phyloP scores from a whole-genome alignment of 495 filamentous ascomycete genomes.

The Trichoderma parareesei region DNA sequence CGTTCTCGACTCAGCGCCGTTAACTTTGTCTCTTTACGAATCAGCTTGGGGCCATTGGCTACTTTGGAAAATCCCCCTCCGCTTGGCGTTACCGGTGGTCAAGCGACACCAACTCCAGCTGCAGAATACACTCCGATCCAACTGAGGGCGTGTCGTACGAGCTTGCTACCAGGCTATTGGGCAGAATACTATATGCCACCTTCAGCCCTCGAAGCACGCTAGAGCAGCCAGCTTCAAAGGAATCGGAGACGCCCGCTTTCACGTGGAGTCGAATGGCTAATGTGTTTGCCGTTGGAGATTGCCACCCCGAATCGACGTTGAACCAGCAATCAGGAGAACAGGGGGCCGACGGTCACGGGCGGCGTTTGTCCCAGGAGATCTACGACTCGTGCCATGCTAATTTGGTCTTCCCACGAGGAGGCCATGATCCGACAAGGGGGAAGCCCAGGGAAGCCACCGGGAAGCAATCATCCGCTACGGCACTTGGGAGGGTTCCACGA shows the following conservation, averaged over 20 bases:
- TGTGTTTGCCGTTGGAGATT: not conserved
- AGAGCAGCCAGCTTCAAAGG: not conserved
- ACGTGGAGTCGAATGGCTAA: not conserved
- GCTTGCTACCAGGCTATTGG: conserved; percentile 1
- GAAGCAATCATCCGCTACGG: conserved; percentile 4
- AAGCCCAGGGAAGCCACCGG: not conserved
- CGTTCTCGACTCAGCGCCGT: too few relatives aligned
- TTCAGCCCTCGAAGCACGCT: not conserved
- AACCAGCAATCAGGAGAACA: not conserved
- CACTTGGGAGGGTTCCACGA: not conserved
- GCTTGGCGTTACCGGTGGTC: not conserved
- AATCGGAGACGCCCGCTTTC: not conserved
- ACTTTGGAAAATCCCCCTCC: not conserved
- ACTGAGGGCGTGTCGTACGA: not conserved
- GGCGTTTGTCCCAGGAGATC: not conserved
- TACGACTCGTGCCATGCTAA: not conserved
- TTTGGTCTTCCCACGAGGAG: not conserved
- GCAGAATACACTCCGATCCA: not conserved
- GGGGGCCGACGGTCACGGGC: not conserved
- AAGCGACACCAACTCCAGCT: not conserved
- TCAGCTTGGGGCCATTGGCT: not conserved
- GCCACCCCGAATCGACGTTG: not conserved
- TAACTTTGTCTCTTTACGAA: not conserved
- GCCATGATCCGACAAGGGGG: not conserved
- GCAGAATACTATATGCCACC: not conserved